A percentile compares a stretch with the other conserved stretches of the same genome.
phyloP scores from a whole-genome alignment of 768 basidiomycete species.

The Stropharia rugosoannulata region DNA sequence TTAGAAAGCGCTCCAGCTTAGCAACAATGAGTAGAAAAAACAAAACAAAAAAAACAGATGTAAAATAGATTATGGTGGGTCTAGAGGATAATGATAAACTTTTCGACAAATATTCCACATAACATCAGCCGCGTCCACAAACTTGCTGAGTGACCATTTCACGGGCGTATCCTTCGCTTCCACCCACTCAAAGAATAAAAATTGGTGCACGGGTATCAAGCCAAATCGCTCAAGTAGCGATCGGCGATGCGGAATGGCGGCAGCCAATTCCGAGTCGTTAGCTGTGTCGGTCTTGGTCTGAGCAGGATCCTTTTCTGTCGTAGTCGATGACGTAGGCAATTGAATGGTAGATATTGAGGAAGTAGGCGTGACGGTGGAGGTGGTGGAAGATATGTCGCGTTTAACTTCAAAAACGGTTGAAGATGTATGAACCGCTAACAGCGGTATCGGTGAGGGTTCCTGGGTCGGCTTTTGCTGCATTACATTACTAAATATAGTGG shows the following conservation, averaged over 20 bases:
- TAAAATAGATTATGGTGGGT: constrained; percentile 37
- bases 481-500: constrained; percentile 30
- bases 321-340: neutral
- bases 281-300: neutral
- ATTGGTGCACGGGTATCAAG: constrained; percentile 27
- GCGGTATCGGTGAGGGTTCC: constrained; percentile 2
- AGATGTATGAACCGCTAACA: neutral
- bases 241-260: constrained; percentile 5
- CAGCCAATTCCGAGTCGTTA: constrained; percentile 7
- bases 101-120: constrained; percentile 50
- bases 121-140: constrained; percentile 37
- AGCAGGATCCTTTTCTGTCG: neutral
- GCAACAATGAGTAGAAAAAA: constrained; percentile 1
- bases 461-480: constrained; percentile 19
- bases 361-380: constrained; percentile 1
- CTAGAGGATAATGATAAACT: constrained; percentile 57
- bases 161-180: constrained; percentile 18
- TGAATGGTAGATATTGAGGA: neutral
- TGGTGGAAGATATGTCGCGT: neutral
- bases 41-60: neutral
- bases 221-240: constrained; percentile 23
- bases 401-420: neutral
- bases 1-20: constrained; percentile 4
- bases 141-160: constrained; percentile 28
- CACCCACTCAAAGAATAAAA: constrained; percentile 33